phyloP scores from a whole-genome alignment of 169 alveolate genomes.

The Eimeria necatrix region DNA sequence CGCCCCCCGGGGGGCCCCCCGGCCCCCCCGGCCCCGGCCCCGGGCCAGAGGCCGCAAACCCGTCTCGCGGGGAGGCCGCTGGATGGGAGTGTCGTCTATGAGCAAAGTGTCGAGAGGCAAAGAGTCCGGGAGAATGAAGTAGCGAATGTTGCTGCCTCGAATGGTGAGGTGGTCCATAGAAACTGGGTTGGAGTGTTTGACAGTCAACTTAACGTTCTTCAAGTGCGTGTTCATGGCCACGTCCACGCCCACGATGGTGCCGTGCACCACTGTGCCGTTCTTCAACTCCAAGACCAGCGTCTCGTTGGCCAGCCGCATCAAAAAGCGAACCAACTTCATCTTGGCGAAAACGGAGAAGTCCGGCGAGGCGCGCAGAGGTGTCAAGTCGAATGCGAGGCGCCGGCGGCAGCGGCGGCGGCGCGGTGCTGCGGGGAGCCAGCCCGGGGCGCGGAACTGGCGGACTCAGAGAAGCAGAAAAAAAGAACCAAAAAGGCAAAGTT shows the following conservation, averaged over 20 bases:
- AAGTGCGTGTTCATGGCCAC: slow-evolving; percentile 99
- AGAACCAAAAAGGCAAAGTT: no score
- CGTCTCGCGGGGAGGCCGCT: slow-evolving; percentile 83
- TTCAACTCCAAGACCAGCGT: slow-evolving; percentile 98
- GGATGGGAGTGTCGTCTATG: slow-evolving; percentile 97
- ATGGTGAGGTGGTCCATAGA: slow-evolving; percentile 95
- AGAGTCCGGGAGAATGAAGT: slow-evolving; percentile 87
- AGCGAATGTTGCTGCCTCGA: slow-evolving; percentile 96
- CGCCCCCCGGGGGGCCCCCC: neutral
- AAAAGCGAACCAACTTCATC: slow-evolving; percentile 98
- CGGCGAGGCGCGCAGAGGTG: no score
- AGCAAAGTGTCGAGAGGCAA: slow-evolving; percentile 97
- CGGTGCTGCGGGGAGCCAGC: no score
- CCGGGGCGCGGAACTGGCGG: no score
- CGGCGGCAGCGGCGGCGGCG: no score
- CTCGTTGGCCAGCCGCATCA: slow-evolving; percentile 97
- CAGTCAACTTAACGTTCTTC: slow-evolving; percentile 97
- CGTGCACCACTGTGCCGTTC: slow-evolving; percentile 97
- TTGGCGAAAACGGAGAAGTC: neutral
- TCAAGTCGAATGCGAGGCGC: no score
- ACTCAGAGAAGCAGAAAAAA: no score
- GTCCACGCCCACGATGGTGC: slow-evolving; percentile 98
- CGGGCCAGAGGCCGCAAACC: slow-evolving; percentile 63
- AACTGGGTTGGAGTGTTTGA: slow-evolving; percentile 95
- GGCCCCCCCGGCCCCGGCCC: slow-evolving; percentile 68